Evolutionary conservation across 73 alveolate species (phyloP).

Genomic region (Paramecium tetraurelia): DNA sequence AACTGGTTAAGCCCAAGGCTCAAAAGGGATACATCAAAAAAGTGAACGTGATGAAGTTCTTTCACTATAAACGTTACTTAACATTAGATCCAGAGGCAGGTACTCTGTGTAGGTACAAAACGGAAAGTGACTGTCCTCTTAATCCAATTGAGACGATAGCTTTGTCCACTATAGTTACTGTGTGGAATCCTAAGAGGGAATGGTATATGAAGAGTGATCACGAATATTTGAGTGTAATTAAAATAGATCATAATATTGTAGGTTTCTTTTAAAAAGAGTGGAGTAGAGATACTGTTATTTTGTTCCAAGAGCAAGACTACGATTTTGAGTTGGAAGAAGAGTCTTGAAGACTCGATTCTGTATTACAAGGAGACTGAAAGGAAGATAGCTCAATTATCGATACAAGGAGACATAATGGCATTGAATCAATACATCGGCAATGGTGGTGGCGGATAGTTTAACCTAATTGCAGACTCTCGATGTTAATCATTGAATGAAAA

Average conservation of each 20-base stretch:
- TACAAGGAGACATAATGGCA: not conserved
- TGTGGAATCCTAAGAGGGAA: not conserved
- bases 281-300: not conserved
- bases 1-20: not conserved
- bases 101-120: not conserved
- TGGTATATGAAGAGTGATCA: conserved; percentile 44
- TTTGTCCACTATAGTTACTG: not conserved
- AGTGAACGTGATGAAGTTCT: conserved; percentile 36
- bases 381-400: not conserved
- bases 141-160: conserved; percentile 14
- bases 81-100: conserved; percentile 37
- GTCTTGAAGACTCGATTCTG: conserved; percentile 12
- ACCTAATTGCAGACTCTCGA: not conserved
- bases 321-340: not conserved
- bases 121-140: not conserved
- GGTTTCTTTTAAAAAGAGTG: conserved; percentile 9
- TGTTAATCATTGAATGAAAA: not conserved
- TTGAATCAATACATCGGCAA: not conserved
- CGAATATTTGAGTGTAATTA: not conserved
- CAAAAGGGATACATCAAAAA: not conserved
- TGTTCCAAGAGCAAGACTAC: conserved; percentile 11
- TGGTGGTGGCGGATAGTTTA: not conserved
- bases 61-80: conserved; percentile 36
- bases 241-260: not conserved
- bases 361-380: not conserved